A percentile compares a stretch with the other conserved stretches of the same genome.
Evolutionary conservation across 2,329 filamentous ascomycete species (phyloP).

Genomic region (Trichoderma oligosporum): DNA sequence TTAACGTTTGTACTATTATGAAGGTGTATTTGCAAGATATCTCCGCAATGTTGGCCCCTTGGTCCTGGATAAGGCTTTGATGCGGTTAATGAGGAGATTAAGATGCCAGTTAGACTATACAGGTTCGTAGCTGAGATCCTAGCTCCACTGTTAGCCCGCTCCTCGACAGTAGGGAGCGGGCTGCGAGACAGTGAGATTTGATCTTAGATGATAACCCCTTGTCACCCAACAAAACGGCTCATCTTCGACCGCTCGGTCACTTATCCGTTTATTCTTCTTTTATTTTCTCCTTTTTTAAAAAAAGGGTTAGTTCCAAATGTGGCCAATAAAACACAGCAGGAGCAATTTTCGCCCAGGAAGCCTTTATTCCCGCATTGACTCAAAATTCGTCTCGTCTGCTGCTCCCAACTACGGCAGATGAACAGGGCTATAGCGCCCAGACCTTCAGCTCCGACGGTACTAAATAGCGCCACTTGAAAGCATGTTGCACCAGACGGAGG

Average conservation of each 20-base stretch:
- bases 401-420: neutral
- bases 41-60: neutral
- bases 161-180: neutral
- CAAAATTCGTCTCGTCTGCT: neutral
- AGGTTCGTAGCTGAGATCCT: neutral
- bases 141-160: neutral
- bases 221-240: neutral
- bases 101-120: neutral
- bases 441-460: constrained; percentile 4
- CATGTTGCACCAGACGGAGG: no score
- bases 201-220: neutral
- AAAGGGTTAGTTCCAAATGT: no score
- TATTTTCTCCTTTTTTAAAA: no score
- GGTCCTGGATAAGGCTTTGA: neutral
- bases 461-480: constrained; percentile 8
- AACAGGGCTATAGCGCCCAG: neutral
- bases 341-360: neutral
- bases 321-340: neutral
- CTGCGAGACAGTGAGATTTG: neutral
- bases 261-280: neutral
- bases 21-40: neutral
- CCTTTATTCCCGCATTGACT: constrained; percentile 1
- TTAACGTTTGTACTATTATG: no score
- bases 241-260: neutral
- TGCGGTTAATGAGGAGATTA: neutral